Evolutionary conservation across 768 basidiomycete species (phyloP).

Genomic region (Termitomyces sp.): DNA sequence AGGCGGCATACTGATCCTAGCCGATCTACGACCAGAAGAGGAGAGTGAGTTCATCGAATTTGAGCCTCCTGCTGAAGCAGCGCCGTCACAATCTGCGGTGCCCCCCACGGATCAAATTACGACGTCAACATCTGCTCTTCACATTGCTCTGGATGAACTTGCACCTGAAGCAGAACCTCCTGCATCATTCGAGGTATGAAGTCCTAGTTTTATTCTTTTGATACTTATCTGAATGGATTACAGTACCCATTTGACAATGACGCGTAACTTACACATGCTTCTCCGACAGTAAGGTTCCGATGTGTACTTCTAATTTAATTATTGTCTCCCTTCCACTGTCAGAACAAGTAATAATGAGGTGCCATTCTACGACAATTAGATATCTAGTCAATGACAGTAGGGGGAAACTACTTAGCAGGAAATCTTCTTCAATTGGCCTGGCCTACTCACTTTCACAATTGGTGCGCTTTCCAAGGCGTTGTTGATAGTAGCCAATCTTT

Average conservation of each 20-base stretch:
- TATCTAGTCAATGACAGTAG: neutral
- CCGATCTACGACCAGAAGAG: slow-evolving; percentile 67
- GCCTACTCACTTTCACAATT: neutral
- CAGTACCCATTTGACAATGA: slow-evolving; percentile 79
- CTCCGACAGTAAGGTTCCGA: slow-evolving; percentile 7
- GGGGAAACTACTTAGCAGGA: no score
- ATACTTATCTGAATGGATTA: slow-evolving; percentile 9
- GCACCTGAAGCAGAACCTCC: slow-evolving; percentile 74
- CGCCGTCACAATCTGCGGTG: slow-evolving; percentile 20
- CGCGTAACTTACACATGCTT: slow-evolving; percentile 13
- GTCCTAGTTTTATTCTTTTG: neutral
- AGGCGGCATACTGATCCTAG: slow-evolving; percentile 82
- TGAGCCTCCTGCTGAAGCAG: slow-evolving; percentile 29
- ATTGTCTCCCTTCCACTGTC: neutral
- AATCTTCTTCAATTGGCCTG: neutral
- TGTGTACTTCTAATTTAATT: neutral
- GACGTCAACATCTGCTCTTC: slow-evolving; percentile 35
- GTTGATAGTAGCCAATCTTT: neutral
- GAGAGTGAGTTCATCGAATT: slow-evolving; percentile 71
- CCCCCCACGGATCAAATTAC: slow-evolving; percentile 26
- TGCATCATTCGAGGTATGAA: slow-evolving; percentile 76
- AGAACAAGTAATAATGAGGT: neutral
- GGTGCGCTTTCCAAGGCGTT: neutral
- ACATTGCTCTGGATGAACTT: slow-evolving; percentile 68
- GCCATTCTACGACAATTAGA: neutral